These are phyloP conservation scores for Pythium vanterpoolii DNA, from an alignment of 352 stramenopile species.

Conservation along the genomic window DNA sequence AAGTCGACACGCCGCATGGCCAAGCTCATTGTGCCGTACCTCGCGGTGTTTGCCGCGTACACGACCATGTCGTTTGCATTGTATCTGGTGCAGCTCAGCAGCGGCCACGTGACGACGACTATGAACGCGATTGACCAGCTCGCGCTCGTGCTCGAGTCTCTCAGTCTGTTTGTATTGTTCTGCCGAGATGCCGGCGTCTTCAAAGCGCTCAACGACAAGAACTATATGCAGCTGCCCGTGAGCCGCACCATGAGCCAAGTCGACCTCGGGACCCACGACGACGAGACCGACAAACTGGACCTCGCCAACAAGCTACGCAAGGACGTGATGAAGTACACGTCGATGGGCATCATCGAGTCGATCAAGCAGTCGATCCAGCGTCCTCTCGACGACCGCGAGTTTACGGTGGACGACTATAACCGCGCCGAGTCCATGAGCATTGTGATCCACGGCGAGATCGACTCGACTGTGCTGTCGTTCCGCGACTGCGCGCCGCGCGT, in stretches of 20 bases:
- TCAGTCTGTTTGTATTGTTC: conserved; percentile 74
- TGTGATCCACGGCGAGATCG: conserved; percentile 58
- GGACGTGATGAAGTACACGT: conserved; percentile 88
- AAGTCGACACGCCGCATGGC: conserved; percentile 75
- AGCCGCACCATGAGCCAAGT: conserved; percentile 20
- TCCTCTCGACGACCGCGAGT: conserved; percentile 32
- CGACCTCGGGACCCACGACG: background rate
- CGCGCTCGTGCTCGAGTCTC: conserved; percentile 62
- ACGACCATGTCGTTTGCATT: conserved; percentile 47
- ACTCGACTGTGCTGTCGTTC: conserved; percentile 59
- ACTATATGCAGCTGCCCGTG: conserved; percentile 30
- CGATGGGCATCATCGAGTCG: conserved; percentile 74
- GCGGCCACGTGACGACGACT: conserved; percentile 33
- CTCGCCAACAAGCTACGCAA: conserved; percentile 79
- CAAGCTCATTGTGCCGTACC: conserved; percentile 80
- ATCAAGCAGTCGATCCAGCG: conserved; percentile 48
- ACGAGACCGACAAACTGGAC: conserved; percentile 37
- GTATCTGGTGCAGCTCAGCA: conserved; percentile 43
- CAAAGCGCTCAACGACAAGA: conserved; percentile 29
- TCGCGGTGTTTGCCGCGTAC: conserved; percentile 58
- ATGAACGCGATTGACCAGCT: conserved; percentile 69
- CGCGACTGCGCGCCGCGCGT: conserved; percentile 74
- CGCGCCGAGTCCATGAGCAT: conserved; percentile 66
- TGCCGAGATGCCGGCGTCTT: conserved; percentile 69
- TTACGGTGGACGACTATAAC: conserved; percentile 70